Percentiles rank a stretch among this genome's conserved stretches.
phyloP scores from a whole-genome alignment of 345 rosid genomes.

The Arabis hirsuta region DNA sequence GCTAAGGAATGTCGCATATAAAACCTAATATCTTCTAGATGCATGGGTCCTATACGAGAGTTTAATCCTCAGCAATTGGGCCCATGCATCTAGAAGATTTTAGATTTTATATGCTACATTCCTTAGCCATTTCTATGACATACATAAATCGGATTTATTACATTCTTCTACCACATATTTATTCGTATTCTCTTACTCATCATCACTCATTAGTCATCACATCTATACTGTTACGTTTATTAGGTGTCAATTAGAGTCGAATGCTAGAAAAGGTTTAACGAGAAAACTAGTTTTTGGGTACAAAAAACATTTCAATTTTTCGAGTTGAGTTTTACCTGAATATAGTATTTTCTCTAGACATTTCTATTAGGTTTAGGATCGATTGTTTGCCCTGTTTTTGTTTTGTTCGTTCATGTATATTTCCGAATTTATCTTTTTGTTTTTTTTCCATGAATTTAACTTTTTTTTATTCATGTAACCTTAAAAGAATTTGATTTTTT shows the following conservation, averaged over 20 bases:
- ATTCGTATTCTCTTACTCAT: constrained; percentile 29
- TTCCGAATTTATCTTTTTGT: too few relatives aligned
- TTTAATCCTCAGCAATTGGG: constrained; percentile 28
- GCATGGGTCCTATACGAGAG: background rate
- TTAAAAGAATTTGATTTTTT: background rate
- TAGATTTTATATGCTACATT: constrained; percentile 39
- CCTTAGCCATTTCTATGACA: constrained; percentile 39
- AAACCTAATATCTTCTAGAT: too few relatives aligned
- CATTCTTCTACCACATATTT: constrained; percentile 27
- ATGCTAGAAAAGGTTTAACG: background rate
- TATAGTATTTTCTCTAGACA: background rate
- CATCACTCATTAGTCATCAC: background rate
- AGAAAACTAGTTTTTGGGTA: background rate
- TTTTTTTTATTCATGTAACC: too few relatives aligned
- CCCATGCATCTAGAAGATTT: constrained; percentile 21
- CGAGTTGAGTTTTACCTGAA: background rate
- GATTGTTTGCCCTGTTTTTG: background rate
- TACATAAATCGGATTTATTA: background rate
- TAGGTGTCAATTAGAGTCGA: constrained; percentile 15
- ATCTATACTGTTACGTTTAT: constrained; percentile 4
- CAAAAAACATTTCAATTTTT: background rate
- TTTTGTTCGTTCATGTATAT: background rate
- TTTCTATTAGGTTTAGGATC: background rate
- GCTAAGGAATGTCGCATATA: too few relatives aligned
- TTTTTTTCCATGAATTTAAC: too few relatives aligned